phyloP scores from a whole-genome alignment of 2,329 filamentous ascomycete genomes.

The Shiraia sp. region DNA sequence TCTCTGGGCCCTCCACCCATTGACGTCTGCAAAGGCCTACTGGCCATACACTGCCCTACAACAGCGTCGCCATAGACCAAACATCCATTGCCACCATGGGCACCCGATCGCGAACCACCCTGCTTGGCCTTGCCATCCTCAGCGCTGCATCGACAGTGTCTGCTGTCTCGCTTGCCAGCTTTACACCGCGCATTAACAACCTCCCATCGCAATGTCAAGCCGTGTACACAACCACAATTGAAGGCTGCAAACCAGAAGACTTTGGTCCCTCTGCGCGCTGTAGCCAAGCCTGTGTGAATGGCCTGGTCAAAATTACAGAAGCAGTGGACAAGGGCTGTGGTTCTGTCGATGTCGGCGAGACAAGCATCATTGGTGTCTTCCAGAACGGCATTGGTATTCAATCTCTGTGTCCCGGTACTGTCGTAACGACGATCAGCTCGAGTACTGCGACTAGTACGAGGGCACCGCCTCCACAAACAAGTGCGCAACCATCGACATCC shows the following conservation, averaged over 20 bases:
- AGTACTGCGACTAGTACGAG: conserved; percentile 5
- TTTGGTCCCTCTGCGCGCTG: conserved; percentile 40
- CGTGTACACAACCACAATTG: conserved; percentile 48
- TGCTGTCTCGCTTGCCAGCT: conserved; percentile 51
- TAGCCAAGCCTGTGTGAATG: conserved; percentile 46
- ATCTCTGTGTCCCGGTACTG: conserved; percentile 45
- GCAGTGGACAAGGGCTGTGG: conserved; percentile 41
- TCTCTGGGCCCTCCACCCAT: conserved; percentile 8
- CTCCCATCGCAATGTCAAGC: conserved; percentile 45
- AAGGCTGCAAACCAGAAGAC: conserved; percentile 46
- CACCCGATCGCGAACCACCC: conserved; percentile 17
- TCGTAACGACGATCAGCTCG: conserved; percentile 19
- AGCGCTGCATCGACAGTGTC: conserved; percentile 17
- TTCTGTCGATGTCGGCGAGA: conserved; percentile 40
- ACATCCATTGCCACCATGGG: conserved; percentile 25
- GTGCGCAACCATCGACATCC: conserved; percentile 12
- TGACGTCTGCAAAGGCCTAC: conserved; percentile 13
- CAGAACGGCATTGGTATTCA: conserved; percentile 44
- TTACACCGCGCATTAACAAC: conserved; percentile 47
- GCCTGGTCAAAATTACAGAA: conserved; percentile 41
- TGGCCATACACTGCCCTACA: conserved; percentile 4
- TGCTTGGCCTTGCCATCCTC: conserved; percentile 26
- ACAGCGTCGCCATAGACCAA: conserved; percentile 9
- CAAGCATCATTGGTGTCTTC: conserved; percentile 50
- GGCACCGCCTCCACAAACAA: conserved; percentile 5